Evolutionary conservation across 2,329 filamentous ascomycete genomes (phyloP).

Genomic region (Zasmidium citrigriseum): DNA sequence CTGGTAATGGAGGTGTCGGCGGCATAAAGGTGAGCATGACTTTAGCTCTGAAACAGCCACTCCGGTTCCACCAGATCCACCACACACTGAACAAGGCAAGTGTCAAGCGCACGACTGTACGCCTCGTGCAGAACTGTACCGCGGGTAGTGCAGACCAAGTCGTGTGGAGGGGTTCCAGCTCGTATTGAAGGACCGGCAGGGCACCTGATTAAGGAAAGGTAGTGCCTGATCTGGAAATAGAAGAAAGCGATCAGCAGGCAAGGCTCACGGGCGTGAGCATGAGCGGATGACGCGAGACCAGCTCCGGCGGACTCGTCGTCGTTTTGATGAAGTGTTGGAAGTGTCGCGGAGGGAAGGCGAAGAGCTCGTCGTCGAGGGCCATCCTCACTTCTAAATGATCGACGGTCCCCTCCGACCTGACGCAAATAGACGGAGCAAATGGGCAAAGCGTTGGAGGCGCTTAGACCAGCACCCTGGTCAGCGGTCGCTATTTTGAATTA

Average conservation of each 20-base stretch:
- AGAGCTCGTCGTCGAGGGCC: not conserved
- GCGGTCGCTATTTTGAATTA: not conserved
- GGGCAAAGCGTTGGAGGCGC: not conserved
- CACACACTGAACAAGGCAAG: not conserved
- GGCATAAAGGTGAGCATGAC: slow-evolving; percentile 36
- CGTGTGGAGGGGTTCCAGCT: not conserved
- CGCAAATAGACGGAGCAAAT: slow-evolving; percentile 3
- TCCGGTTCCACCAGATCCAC: slow-evolving; percentile 2
- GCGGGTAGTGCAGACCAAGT: not conserved
- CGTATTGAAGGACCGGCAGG: slow-evolving; percentile 6
- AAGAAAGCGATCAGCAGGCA: slow-evolving; percentile 2
- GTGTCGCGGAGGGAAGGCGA: too few species aligned
- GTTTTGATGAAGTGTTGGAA: too few species aligned
- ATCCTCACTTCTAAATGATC: not conserved
- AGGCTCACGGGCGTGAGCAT: not conserved
- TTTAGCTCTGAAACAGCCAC: not conserved
- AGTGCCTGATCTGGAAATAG: slow-evolving; percentile 5
- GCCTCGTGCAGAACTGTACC: slow-evolving; percentile 8
- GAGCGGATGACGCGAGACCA: slow-evolving; percentile 5
- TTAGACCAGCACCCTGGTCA: not conserved
- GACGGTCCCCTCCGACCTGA: not conserved
- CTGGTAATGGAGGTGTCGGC: slow-evolving; percentile 29
- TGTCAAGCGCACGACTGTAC: not conserved
- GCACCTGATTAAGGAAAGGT: slow-evolving; percentile 4
- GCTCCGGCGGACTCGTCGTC: not conserved